Base-by-base conservation (phyloP, 352 stramenopile species). In the Phytopythium ostracodes region DNA sequence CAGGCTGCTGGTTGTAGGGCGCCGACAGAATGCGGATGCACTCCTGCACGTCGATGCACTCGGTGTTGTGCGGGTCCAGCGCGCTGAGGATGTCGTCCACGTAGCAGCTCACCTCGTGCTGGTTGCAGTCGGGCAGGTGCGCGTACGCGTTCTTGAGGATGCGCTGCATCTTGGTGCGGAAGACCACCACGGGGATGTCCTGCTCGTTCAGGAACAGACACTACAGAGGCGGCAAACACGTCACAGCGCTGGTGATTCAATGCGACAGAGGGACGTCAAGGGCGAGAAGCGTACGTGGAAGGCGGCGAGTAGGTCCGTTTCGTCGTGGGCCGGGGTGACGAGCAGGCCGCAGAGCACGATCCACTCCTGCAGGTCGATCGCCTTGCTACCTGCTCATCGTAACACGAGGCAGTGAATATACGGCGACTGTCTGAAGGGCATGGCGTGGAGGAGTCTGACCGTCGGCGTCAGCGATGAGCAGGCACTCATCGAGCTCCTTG, bases 81-180 rank as follows among this genome's bases (percentile, higher is more conserved):
- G 77, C 73, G 44, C 73, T 89, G 40, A 89, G 60, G 52, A 87
- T 85, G 62, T 87, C 80, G 68, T 89, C 77, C 29, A 89, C 77
- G 51, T 81, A 87, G 65, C 76, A 87, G 62, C 76, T 87, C 60
- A 89, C 77, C 67, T 89, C 77, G 66, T 87, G 75, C 59, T 78
- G 72, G 67, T 89, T 87, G 65, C 76, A 84, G 67, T 87, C 80
- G 24, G 77, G 72, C 4, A 89, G 55, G 33, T 86, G 80, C 14
- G 77, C 73, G 59, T 87, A 86, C 54, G 80, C 80, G 43, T 76
- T 87, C 64, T 87, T 73, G 5, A 87, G 74, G 24, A 86, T 73
- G 27, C 77, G 77, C 56, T 89, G 77, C 77, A 89, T 87, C 62
- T 89, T 89, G 36, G 75, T 87, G 47, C 79, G 77, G 57, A 89